phyloP scores from a whole-genome alignment of 2,329 filamentous ascomycete genomes.

The Aspergillus sp. region DNA sequence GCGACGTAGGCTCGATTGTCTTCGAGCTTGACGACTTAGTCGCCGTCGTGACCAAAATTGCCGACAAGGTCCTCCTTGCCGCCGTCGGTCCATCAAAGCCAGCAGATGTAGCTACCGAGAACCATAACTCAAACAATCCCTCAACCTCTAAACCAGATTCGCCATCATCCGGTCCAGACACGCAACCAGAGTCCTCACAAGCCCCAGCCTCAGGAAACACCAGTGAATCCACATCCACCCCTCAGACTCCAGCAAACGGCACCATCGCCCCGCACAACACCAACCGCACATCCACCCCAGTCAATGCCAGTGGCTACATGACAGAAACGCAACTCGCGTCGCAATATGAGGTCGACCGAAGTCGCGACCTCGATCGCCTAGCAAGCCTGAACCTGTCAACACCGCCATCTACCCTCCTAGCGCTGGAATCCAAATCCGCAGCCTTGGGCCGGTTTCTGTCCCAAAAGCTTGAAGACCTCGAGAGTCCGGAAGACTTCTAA shows the following conservation, averaged over 20 bases:
- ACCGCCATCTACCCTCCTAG: slow-evolving; percentile 39
- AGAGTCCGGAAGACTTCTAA: slow-evolving; percentile 43
- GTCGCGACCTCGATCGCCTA: slow-evolving; percentile 39
- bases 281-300: not conserved
- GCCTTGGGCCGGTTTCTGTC: slow-evolving; percentile 41
- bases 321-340: slow-evolving; percentile 31
- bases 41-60: slow-evolving; percentile 43
- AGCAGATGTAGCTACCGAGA: slow-evolving; percentile 14
- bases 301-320: slow-evolving; percentile 4
- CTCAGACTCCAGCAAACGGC: slow-evolving; percentile 12
- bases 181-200: not conserved
- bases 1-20: slow-evolving; percentile 45
- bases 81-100: slow-evolving; percentile 40
- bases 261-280: not conserved
- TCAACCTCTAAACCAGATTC: slow-evolving; percentile 5
- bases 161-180: not conserved
- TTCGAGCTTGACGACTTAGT: slow-evolving; percentile 44
- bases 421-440: slow-evolving; percentile 44
- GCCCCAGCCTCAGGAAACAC: slow-evolving; percentile 2
- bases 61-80: slow-evolving; percentile 44
- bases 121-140: not conserved
- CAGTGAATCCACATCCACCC: not conserved
- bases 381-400: slow-evolving; percentile 40
- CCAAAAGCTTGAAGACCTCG: slow-evolving; percentile 41
- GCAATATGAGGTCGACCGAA: slow-evolving; percentile 43